Evolutionary conservation across 805 yeast species (phyloP).

Genomic region (Blastobotrys attinorum): DNA sequence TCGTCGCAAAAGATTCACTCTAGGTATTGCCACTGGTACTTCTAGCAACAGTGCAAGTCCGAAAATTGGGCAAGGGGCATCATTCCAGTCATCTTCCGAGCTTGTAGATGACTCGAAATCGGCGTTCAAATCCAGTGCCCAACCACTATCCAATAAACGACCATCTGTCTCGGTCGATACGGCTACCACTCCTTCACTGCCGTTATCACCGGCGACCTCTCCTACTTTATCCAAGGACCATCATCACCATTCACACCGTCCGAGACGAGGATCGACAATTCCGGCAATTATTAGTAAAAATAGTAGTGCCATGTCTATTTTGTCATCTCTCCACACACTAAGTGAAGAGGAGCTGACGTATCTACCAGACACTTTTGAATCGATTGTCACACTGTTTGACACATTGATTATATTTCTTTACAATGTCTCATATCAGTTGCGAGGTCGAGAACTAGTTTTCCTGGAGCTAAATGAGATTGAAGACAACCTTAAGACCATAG

Average conservation of each 20-base stretch:
- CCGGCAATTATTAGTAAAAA: constrained; percentile 2
- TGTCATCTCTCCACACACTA: constrained; percentile 3
- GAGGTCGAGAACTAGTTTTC: constrained; percentile 1
- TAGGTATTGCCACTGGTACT: not conserved
- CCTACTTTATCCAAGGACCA: not conserved
- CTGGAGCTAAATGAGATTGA: constrained; percentile 4
- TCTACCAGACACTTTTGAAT: constrained; percentile 14
- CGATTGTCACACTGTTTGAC: constrained; percentile 13
- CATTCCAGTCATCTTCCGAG: not conserved
- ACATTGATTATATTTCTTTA: constrained; percentile 6
- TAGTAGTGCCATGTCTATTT: constrained; percentile 2
- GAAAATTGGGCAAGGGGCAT: not conserved
- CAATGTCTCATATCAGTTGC: constrained; percentile 1
- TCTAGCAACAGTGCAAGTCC: not conserved
- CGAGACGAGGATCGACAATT: no score
- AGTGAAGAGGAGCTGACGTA: constrained; percentile 13
- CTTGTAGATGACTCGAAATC: not conserved
- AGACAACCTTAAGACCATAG: constrained; percentile 3
- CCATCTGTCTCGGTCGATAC: not conserved
- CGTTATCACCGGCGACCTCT: not conserved
- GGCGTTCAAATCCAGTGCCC: not conserved
- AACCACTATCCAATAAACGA: not conserved
- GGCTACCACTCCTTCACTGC: not conserved
- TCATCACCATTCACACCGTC: not conserved
- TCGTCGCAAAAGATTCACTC: not conserved